Conservation (phyloP, 2,329 filamentous ascomycete genomes). For the Diaporthe citrichinensis region DNA sequence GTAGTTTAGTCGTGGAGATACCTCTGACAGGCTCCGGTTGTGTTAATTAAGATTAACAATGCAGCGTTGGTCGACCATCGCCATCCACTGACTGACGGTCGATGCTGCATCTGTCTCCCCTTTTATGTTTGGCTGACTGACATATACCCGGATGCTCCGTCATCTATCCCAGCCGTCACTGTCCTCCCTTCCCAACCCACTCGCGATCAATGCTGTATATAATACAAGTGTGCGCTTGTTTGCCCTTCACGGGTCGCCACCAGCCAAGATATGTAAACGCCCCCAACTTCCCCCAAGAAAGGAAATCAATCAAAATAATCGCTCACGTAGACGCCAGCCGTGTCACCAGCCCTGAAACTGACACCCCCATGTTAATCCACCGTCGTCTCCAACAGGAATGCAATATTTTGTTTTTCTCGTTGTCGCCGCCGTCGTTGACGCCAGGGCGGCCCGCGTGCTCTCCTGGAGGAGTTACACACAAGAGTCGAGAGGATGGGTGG, state of each 20-base stretch:
- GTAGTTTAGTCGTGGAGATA: not conserved
- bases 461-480: not conserved
- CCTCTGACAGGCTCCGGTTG: slow-evolving; percentile 5
- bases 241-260: not conserved
- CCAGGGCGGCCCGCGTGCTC: not conserved
- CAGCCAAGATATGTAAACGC: slow-evolving; percentile 11
- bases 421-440: not conserved
- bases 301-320: not conserved
- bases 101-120: slow-evolving; percentile 20
- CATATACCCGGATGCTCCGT: not conserved
- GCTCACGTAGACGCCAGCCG: slow-evolving; percentile 3
- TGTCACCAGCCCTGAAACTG: not conserved
- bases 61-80: not conserved
- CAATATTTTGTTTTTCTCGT: not conserved
- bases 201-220: slow-evolving; percentile 1
- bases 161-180: not conserved
- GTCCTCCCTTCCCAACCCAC: not conserved
- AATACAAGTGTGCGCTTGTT: slow-evolving; percentile 3
- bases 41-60: slow-evolving; percentile 25
- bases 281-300: not conserved
- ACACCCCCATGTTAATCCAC: not conserved
- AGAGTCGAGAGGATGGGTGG: not conserved
- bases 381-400: not conserved
- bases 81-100: not conserved
- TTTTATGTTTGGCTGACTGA: slow-evolving; percentile 10